Evolutionary conservation across 164 flowering plant genomes (phyloP).

Genomic region (Dillenia turbinata): DNA sequence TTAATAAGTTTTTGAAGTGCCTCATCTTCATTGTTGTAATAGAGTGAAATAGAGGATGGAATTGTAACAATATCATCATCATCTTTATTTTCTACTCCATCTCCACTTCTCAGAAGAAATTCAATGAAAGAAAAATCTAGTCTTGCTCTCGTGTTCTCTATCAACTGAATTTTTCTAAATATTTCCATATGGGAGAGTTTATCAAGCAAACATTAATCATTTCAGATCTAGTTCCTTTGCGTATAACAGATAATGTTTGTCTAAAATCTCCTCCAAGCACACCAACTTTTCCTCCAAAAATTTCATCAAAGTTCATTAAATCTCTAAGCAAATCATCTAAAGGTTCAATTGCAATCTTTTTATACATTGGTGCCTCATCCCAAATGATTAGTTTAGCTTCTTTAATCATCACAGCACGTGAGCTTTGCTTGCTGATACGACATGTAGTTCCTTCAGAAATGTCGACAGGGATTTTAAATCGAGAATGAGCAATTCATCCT

Average conservation of each 20-base stretch:
- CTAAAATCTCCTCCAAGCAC: conserved; percentile 10
- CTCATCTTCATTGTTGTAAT: neutral
- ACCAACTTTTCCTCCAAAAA: conserved; percentile 10
- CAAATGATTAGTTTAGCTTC: conserved; percentile 5
- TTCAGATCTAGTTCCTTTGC: neutral
- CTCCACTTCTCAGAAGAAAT: conserved; percentile 4
- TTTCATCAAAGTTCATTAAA: neutral
- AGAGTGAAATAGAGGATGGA: neutral
- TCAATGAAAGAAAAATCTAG: neutral
- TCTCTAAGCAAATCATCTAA: conserved; percentile 8
- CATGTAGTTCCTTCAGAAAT: neutral
- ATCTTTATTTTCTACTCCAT: conserved; percentile 1
- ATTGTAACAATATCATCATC: neutral
- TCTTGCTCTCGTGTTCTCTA: conserved; percentile 8
- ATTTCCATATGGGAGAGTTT: conserved; percentile 3
- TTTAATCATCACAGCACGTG: neutral
- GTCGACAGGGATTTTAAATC: neutral
- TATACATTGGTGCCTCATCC: conserved; percentile 15
- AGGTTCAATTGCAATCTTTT: neutral
- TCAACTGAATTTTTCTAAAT: neutral
- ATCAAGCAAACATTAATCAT: conserved; percentile 2
- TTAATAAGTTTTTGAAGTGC: neutral
- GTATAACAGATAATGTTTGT: conserved; percentile 7
- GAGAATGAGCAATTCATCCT: neutral
- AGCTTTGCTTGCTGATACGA: conserved; percentile 7